phyloP scores from a whole-genome alignment of 2,329 filamentous ascomycete species.

The Curvularia verruculosa region DNA sequence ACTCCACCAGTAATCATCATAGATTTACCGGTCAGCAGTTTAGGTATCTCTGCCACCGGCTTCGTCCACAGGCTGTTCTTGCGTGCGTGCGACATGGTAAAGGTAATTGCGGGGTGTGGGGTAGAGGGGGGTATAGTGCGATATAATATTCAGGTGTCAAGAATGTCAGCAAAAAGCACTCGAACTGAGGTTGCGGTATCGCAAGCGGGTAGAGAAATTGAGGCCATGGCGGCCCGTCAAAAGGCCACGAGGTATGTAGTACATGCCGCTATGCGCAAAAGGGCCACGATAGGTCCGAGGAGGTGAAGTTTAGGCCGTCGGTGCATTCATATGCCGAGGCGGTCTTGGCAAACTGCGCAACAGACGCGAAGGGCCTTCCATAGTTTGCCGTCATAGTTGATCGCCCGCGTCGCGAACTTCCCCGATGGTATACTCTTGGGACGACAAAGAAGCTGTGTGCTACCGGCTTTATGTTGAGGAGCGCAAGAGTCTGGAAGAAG shows the following conservation, averaged over 20 bases:
- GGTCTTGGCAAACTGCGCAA: constrained; percentile 31
- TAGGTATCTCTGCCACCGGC: constrained; percentile 21
- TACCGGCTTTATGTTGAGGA: constrained; percentile 79
- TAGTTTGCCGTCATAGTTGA: constrained; percentile 3
- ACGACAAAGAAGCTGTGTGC: constrained; percentile 68
- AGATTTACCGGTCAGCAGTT: constrained; percentile 73
- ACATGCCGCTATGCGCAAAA: constrained; percentile 22
- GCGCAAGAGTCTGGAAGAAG: constrained; percentile 73
- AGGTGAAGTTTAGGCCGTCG: constrained; percentile 19
- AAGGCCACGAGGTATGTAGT: constrained; percentile 17
- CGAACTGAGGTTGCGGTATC: neutral
- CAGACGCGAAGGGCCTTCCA: constrained; percentile 1
- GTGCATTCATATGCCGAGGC: constrained; percentile 25
- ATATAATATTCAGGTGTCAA: neutral
- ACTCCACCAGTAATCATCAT: constrained; percentile 87
- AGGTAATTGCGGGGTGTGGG: constrained; percentile 10
- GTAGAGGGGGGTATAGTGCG: constrained; percentile 6
- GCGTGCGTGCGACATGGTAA: constrained; percentile 15
- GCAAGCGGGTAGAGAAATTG: neutral
- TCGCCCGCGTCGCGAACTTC: neutral
- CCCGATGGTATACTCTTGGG: constrained; percentile 64
- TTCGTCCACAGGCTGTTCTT: constrained; percentile 21
- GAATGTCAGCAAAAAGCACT: neutral
- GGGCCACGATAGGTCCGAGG: constrained; percentile 23
- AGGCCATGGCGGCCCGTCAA: neutral